These are phyloP conservation scores for Lachancea fermentati DNA, from an alignment of 805 yeast genomes.

Conservation along the genomic window DNA sequence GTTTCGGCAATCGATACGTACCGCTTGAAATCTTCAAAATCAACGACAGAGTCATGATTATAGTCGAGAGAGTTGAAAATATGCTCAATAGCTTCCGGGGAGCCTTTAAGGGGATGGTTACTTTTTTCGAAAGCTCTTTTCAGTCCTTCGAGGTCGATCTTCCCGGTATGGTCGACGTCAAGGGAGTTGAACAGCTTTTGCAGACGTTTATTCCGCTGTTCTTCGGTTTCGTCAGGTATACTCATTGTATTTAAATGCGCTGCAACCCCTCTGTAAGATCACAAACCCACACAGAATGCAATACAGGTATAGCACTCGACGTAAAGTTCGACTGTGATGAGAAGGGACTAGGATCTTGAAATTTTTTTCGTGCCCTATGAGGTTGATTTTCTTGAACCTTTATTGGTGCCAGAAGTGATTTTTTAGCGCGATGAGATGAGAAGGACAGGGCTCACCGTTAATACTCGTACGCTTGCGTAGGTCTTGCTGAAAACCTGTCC, in stretches of 20 bases:
- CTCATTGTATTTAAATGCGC: conserved; percentile 3
- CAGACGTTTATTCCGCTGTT: conserved; percentile 34
- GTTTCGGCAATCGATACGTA: conserved; percentile 64
- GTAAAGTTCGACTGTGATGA: no score
- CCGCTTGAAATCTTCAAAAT: conserved; percentile 58
- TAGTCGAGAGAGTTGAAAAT: conserved; percentile 56
- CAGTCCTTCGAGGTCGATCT: conserved; percentile 34
- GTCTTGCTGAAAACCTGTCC: no score
- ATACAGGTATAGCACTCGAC: no score
- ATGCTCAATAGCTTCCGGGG: conserved; percentile 50
- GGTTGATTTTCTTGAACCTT: no score
- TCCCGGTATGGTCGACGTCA: conserved; percentile 37
- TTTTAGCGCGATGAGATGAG: no score
- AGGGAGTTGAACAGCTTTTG: conserved; percentile 38
- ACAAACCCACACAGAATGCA: not conserved
- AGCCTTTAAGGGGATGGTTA: conserved; percentile 61
- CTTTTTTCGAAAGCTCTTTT: conserved; percentile 37
- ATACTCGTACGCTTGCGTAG: no score
- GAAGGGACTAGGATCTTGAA: no score
- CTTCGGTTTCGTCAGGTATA: conserved; percentile 19
- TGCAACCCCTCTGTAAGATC: no score
- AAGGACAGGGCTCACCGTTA: no score
- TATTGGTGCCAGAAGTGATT: no score
- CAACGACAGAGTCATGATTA: conserved; percentile 51
- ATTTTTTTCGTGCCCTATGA: no score